Percentiles rank a stretch among this genome's conserved stretches.
phyloP scores from a whole-genome alignment of 352 stramenopile species.

The Phytophthora cactorum region DNA sequence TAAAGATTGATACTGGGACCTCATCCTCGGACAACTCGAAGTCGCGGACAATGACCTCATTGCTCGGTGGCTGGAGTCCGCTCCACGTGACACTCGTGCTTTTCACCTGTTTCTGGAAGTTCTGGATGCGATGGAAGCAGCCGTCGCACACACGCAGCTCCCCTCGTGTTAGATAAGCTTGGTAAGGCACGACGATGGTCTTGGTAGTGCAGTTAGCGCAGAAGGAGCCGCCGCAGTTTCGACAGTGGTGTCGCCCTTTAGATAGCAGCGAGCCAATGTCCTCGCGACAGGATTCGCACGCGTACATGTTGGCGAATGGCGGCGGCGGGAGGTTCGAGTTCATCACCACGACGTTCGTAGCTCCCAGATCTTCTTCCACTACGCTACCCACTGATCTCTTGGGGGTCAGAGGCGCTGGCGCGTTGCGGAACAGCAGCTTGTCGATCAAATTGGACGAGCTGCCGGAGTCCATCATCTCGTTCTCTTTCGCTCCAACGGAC shows the following conservation, averaged over 20 bases:
- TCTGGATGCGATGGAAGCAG: slow-evolving; percentile 74
- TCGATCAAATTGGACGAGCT: slow-evolving; percentile 39
- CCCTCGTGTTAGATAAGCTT: slow-evolving; percentile 60
- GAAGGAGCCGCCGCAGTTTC: slow-evolving; percentile 83
- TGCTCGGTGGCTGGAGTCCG: slow-evolving; percentile 50
- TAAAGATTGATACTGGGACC: slow-evolving; percentile 67
- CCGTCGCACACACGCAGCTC: slow-evolving; percentile 77
- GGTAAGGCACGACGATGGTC: slow-evolving; percentile 62
- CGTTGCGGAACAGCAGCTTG: slow-evolving; percentile 46
- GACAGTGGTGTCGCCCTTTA: slow-evolving; percentile 79
- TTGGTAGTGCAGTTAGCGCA: slow-evolving; percentile 68
- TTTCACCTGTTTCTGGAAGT: slow-evolving; percentile 73
- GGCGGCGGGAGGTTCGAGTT: slow-evolving; percentile 63
- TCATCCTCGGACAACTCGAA: slow-evolving; percentile 59
- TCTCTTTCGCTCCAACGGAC: neutral
- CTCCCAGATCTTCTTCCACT: slow-evolving; percentile 56
- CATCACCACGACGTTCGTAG: slow-evolving; percentile 51
- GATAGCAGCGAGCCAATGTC: slow-evolving; percentile 77
- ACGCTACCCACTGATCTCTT: slow-evolving; percentile 45
- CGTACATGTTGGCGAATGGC: slow-evolving; percentile 82
- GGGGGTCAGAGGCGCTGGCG: slow-evolving; percentile 5
- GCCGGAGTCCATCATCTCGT: neutral
- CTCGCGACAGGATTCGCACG: slow-evolving; percentile 71
- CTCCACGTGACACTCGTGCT: slow-evolving; percentile 71
- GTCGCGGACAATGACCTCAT: slow-evolving; percentile 38